phyloP scores from a whole-genome alignment of 2,329 filamentous ascomycete species.

The Magnaporthiopsis rhizophila region DNA sequence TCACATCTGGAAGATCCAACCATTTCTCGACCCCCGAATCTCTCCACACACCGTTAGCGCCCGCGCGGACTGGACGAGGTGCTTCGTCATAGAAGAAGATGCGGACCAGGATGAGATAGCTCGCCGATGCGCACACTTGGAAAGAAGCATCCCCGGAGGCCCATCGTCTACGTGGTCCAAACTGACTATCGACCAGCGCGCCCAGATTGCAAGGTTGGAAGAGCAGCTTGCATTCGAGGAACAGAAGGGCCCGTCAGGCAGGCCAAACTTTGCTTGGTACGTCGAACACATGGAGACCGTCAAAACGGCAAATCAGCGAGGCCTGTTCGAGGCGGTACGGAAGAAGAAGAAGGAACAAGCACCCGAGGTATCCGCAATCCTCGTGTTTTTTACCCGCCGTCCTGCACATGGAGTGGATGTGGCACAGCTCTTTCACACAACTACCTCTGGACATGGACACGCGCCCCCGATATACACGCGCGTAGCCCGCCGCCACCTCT shows the following conservation, averaged over 20 bases:
- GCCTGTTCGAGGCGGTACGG: background rate
- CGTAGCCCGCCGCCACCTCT: slow-evolving; percentile 54
- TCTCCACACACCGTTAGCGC: background rate
- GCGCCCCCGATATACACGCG: slow-evolving; percentile 48
- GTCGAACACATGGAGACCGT: background rate
- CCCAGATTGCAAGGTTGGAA: background rate
- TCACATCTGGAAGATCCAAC: background rate
- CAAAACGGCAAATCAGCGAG: background rate
- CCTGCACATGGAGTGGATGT: background rate
- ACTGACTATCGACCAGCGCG: background rate
- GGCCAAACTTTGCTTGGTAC: background rate
- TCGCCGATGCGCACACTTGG: background rate
- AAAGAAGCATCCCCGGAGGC: background rate
- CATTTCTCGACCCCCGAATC: background rate
- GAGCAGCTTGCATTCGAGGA: background rate
- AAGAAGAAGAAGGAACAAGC: background rate
- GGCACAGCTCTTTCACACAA: background rate
- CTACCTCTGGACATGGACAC: slow-evolving; percentile 13
- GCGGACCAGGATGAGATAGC: background rate
- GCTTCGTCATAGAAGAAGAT: background rate
- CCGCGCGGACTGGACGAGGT: background rate
- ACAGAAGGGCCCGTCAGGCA: background rate
- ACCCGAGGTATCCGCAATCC: background rate
- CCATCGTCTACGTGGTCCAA: background rate
- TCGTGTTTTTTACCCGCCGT: background rate